Percentiles rank a stretch among this genome's conserved stretches.
phyloP scores from a whole-genome alignment of 352 stramenopile species.

The Phytopythium oedochilum region DNA sequence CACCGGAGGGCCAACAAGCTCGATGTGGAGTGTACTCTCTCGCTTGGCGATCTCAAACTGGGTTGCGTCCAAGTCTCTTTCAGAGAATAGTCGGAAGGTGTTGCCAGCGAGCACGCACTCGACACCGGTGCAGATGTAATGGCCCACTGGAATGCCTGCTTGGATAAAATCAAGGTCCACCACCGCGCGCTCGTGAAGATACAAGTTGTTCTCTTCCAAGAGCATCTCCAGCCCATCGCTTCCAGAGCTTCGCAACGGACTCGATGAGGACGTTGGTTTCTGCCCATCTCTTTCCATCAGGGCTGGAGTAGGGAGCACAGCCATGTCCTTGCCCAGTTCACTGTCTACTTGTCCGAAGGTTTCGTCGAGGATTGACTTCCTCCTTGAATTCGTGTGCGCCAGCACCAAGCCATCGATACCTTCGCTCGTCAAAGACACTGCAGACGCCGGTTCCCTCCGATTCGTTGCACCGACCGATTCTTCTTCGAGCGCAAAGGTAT shows the following conservation, averaged over 20 bases:
- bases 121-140: conserved; percentile 46
- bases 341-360: background rate
- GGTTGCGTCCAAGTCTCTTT: conserved; percentile 18
- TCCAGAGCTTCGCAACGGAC: background rate
- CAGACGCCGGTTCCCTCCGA: background rate
- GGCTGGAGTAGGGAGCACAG: background rate
- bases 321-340: background rate
- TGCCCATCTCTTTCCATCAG: background rate
- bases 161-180: conserved; percentile 49
- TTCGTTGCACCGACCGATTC: background rate
- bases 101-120: conserved; percentile 55
- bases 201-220: conserved; percentile 50
- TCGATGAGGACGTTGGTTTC: background rate
- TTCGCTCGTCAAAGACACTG: background rate
- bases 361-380: conserved; percentile 2
- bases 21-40: conserved; percentile 49
- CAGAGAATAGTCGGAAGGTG: conserved; percentile 40
- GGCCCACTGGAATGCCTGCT: conserved; percentile 32
- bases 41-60: conserved; percentile 44
- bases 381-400: background rate
- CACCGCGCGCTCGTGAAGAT: conserved; percentile 51
- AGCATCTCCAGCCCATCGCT: conserved; percentile 13
- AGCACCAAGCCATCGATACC: background rate
- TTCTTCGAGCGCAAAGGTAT: conserved; percentile 16
- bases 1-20: conserved; percentile 40